Evolutionary conservation across 148 eudicot genomes (phyloP), one percentile per base, ranked within the genome.

Genomic region (Gaultheria prostrata): DNA sequence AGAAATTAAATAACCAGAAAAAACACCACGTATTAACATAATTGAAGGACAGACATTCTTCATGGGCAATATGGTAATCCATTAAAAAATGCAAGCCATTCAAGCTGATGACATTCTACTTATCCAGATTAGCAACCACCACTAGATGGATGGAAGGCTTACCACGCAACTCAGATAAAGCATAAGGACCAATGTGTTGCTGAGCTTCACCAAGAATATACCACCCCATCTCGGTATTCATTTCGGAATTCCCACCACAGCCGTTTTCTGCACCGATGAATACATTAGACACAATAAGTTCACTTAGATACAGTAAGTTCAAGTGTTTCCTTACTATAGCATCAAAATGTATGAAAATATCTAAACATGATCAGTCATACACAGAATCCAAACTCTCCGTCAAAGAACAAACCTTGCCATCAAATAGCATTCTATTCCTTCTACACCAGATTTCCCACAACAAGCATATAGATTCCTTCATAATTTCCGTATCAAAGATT

Each of bases 131-230:
- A 1, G 46, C 24, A 54, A 46, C n/a, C 11, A 50, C 18, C 30
- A 73, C 76, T 33, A 32, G 51, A 59, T 48, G 14, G 48, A 80
- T 59, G 80, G 43, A 85, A 74, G 26, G 85, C 90, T 89, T 77
- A 94, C 99, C 97, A 30, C 87, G 89, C 86, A 96, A 85, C 82
- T 96, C 99, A 48, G 89, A 78, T 49, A 87, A 76, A 28, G 99
- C 85, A 82, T 96, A 96, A 46, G 98, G 99, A 49, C 99, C 99
- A 82, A 96, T 76, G 35, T 89, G 94, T 80, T 96, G 94, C 78
- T 89, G 93, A 82, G 85, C 91, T 86, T 89, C 89, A 81, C 90
- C 95, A 51, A 94, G 89, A 67, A 96, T 90, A 82, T 89, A 96
- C 99, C 99, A 96, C 54, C 98, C 98, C 63, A 89, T 85, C 85